Evolutionary conservation across 306 rosid genomes (phyloP), one percentile per base, ranked within the genome.

Genomic region (Vigna hirtella): DNA sequence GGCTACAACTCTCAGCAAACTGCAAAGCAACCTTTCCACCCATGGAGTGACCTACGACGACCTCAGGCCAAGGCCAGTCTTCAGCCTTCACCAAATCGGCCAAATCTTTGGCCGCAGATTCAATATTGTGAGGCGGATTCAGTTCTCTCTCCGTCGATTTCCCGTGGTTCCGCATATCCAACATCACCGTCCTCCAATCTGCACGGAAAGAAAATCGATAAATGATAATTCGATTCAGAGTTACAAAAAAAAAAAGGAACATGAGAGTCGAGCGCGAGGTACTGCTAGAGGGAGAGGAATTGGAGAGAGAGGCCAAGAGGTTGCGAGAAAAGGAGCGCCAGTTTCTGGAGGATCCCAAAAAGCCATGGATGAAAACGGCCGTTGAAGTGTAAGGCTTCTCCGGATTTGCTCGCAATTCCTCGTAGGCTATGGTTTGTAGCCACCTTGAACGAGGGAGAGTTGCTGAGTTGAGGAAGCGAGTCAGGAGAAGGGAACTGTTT

Each of bases 1-100:
- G 81, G 76, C 81, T 86, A 84, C 93, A 87, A 78, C 93, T 89
- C 81, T 88, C 66, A 0, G 81, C 86, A 82, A 73, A 90, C 49
- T 94, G 97, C 34, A 94, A 79, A 73, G 91, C 95, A 34, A 92
- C 95, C 70, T 94, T 94, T 9, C 98, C 98, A 59, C 98, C 98
- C 96, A 92, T 62, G 78, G 98, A 94, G 61, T 94, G 97, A 0
- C 97, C 98, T 12, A 94, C 56, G 75, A 94, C 96, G 85, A 92
- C 93, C 78, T 95, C 98, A 2, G 98, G 98, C 98, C 98, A 95
- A 49, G 64, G 34, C 98, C 98, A 95, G 26, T 90, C 92, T 79
- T 74, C 86, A 69, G 84, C 82, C 63, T 88, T 73, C 0, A 95
- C 86, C 77, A 95, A 88, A 85, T 91, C 70, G 6, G 91, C 96